A percentile compares a stretch with the other conserved stretches of the same genome.
Conservation (phyloP, 73 alveolate species). For the Paraurostyla sp. region DNA sequence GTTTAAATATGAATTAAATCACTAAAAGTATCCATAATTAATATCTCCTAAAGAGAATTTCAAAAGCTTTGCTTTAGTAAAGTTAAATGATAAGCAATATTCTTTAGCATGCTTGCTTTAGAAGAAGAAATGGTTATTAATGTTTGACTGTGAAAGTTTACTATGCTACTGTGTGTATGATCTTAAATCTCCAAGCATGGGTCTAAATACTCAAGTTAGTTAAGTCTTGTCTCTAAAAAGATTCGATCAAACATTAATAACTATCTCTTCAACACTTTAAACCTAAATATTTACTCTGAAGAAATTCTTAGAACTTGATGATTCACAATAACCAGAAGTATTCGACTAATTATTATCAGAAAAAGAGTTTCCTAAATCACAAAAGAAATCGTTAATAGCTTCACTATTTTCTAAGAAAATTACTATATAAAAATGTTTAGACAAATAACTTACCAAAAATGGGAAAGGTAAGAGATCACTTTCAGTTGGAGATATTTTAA, state of each 20-base stretch:
- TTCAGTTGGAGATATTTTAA: neutral
- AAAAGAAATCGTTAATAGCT: neutral
- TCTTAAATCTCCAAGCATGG: neutral
- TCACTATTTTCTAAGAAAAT: neutral
- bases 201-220: neutral
- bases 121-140: neutral
- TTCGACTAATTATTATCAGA: neutral
- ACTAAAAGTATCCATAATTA: too few species aligned
- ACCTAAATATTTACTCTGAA: slow-evolving; percentile 22
- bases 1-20: slow-evolving; percentile 12
- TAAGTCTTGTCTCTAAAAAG: neutral
- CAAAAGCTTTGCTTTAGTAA: neutral
- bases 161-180: slow-evolving; percentile 36
- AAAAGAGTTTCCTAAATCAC: slow-evolving; percentile 5
- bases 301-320: neutral
- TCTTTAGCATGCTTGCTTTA: neutral
- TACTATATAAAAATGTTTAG: neutral
- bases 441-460: neutral
- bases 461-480: neutral
- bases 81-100: neutral
- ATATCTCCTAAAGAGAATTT: neutral
- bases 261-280: neutral
- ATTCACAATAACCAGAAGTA: neutral
- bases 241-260: neutral
- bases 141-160: slow-evolving; percentile 10